Evolutionary conservation across 495 filamentous ascomycete genomes (phyloP).

Genomic region (Lindgomyces ingoldianus): DNA sequence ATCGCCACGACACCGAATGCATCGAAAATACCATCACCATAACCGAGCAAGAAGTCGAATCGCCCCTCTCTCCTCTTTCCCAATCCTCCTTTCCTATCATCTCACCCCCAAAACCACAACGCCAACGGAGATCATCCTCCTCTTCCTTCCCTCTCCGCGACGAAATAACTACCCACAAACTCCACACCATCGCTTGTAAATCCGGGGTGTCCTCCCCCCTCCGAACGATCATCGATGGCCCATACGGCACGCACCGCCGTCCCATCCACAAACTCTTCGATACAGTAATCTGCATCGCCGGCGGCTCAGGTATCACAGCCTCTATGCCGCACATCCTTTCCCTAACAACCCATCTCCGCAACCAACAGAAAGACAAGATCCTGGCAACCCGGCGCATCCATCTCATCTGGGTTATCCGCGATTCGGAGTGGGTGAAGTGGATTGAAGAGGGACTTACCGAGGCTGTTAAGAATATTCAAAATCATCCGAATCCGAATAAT

Average conservation of each 20-base stretch:
- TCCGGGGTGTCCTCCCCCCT: background rate
- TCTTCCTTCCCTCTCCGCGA: background rate
- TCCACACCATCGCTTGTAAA: background rate
- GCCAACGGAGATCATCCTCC: background rate
- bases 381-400: slow-evolving; percentile 11
- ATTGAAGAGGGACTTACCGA: slow-evolving; percentile 1
- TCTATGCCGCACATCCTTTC: background rate
- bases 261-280: slow-evolving; percentile 23
- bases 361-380: background rate
- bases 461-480: slow-evolving; percentile 3
- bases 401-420: slow-evolving; percentile 20
- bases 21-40: slow-evolving; percentile 5
- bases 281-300: slow-evolving; percentile 18
- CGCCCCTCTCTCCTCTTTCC: background rate
- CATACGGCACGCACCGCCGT: slow-evolving; percentile 22
- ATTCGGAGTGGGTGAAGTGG: slow-evolving; percentile 7
- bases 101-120: no score
- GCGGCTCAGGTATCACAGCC: slow-evolving; percentile 23
- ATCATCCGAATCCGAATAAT: background rate
- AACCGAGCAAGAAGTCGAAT: background rate
- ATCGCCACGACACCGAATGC: no score
- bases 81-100: no score
- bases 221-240: slow-evolving; percentile 27
- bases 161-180: background rate
- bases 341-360: background rate